Conservation (phyloP, 169 alveolate species). For the Eimeria sp. region DNA sequence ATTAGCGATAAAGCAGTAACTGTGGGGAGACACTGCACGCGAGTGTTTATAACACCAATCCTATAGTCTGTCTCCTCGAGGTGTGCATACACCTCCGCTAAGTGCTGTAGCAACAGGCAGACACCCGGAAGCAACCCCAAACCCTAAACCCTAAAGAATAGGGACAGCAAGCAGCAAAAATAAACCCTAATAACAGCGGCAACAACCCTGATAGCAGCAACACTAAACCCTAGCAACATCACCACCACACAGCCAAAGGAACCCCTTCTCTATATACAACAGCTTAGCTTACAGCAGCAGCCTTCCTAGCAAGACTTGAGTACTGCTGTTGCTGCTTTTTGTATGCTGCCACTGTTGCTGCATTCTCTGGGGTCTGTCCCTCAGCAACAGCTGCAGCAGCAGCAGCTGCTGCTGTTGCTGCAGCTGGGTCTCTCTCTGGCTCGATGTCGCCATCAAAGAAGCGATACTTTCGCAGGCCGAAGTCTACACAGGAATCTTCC, state of each 20-base stretch:
- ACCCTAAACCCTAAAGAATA: background rate
- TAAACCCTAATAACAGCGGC: background rate
- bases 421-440: constrained; percentile 5
- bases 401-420: constrained; percentile 57
- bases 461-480: constrained; percentile 27
- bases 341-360: constrained; percentile 25
- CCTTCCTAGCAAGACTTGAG: constrained; percentile 27
- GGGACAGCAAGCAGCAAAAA: too few relatives aligned
- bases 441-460: constrained; percentile 52
- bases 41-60: constrained; percentile 65
- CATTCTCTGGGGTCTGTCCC: constrained; percentile 17
- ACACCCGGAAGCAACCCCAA: background rate
- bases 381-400: constrained; percentile 62
- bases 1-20: constrained; percentile 49
- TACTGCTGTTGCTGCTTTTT: constrained; percentile 54
- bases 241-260: background rate
- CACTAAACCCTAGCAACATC: background rate
- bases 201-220: background rate
- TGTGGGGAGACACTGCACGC: constrained; percentile 33
- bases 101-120: constrained; percentile 14
- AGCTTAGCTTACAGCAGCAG: constrained; percentile 1
- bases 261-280: background rate
- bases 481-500: background rate
- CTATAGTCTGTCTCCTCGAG: constrained; percentile 79
- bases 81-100: constrained; percentile 76